Base-by-base conservation (phyloP, 1,284 basidiomycete species). In the Ceratobasidium sp. region DNA sequence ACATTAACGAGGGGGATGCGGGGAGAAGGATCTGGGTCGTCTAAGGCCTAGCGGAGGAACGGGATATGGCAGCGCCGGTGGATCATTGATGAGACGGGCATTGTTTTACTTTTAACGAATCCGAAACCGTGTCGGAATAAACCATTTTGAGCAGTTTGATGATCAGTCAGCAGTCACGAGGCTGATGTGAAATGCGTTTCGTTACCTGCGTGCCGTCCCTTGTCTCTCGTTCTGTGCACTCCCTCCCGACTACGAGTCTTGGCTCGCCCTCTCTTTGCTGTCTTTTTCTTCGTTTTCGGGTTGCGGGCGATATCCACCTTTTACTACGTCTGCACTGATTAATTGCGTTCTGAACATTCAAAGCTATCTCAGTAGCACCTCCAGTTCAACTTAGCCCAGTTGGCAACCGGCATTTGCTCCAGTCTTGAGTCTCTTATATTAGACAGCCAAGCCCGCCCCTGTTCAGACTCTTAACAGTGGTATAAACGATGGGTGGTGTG, bases 401-500 rank as follows among this genome's bases (percentile, higher is more conserved):
- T 67, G 61, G 64, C 64, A 77, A 67, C 64, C 49, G 40, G 73
- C 73, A 53, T 64, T 55, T 53, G 15, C 60, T 75, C 61, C 61
- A 75, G 60, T 55, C 61, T 55, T 49, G 61, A 42, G 55, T 71
- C 55, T 42, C 42, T 64, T 66, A 66, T 46, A 66, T 23, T 23
- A 42, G 20, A 6, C 51, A 18, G 49, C 15, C 26, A 23, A 26
- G 12, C 68, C 42, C n/a, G n/a, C 39, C 28, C 39, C 26, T 58
- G 44, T n/a, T 55, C 77, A 49, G 60, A 20, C 51, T 20, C 20
- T 1, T n/a, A 40, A 28, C 68, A 67, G 53, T 60, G n/a, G 53
- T 42, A 39, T 67, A 60, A 46, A 64, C 67, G 46, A 96, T 96
- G 95, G 95, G 95, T 84, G 93, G 91, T 81, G 87, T 94, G 72